Evolutionary conservation across 768 basidiomycete genomes (phyloP).

Genomic region (Scleroderma citrinum): DNA sequence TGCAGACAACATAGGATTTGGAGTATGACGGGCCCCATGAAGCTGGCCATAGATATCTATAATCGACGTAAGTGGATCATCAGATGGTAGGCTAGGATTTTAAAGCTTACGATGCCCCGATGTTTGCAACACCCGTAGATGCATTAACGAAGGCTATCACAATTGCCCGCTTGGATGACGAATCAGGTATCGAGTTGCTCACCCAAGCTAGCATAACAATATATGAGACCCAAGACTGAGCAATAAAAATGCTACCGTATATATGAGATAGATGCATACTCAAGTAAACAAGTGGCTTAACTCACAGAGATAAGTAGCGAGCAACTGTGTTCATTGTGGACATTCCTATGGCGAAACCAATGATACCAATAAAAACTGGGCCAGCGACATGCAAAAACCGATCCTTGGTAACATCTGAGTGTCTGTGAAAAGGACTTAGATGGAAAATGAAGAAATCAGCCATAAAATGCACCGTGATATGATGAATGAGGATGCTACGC

Average conservation of each 20-base stretch:
- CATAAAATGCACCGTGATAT: conserved; percentile 39
- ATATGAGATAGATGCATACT: background rate
- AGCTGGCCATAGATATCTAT: conserved; percentile 59
- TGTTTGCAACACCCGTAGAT: conserved; percentile 79
- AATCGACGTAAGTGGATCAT: background rate
- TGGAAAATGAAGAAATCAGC: background rate
- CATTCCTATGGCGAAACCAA: conserved; percentile 67
- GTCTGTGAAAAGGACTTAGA: conserved; percentile 30
- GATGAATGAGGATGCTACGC: conserved; percentile 49
- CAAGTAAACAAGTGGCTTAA: conserved; percentile 3
- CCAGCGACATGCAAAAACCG: conserved; percentile 52
- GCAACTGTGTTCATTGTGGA: conserved; percentile 57
- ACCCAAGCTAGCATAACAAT: conserved; percentile 59
- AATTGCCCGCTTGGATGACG: conserved; percentile 65
- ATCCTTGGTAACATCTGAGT: conserved; percentile 46
- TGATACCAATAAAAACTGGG: conserved; percentile 51
- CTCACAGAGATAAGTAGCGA: conserved; percentile 62
- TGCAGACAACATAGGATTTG: conserved; percentile 71
- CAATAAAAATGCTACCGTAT: conserved; percentile 61
- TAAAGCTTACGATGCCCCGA: conserved; percentile 65
- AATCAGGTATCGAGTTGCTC: conserved; percentile 34
- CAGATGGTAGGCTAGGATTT: background rate
- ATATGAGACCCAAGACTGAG: conserved; percentile 66
- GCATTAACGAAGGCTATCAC: conserved; percentile 77
- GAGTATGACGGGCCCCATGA: conserved; percentile 67